Base-by-base conservation (phyloP, 768 basidiomycete species). In the Wakefieldia striispora region DNA sequence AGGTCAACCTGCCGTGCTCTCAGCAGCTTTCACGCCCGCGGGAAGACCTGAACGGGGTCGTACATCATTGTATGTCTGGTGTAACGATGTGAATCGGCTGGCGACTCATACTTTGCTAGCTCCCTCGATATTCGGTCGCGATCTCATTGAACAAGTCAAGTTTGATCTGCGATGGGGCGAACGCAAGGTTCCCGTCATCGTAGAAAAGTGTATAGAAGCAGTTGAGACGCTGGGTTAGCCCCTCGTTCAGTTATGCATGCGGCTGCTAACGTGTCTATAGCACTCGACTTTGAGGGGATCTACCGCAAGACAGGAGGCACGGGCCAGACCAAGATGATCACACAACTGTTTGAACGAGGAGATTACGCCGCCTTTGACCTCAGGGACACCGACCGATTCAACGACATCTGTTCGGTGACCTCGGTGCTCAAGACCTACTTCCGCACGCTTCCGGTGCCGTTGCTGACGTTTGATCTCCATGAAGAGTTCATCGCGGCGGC, bases 281-380 rank as follows among this genome's bases (percentile, higher is more conserved):
- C 90, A 5, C 78, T 97, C 72, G 92, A 97, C 51, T 94, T 94
- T 62, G 97, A 99, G 68, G 97, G 97, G 11, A 92, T 99, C 55
- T 99, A 99, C 69, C 91, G 97, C 55, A 99, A 99, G 73, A 92
- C 87, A 0, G 97, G 97, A 26, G 97, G 97, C 3, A 84, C 89
- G 24, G 80, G 88, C 3, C 95, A 95, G 61, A 88, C 91, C 31
- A 95, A 95, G 72, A 78, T 78, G 45, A 97, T 99, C 70, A 94
- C 91, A 0, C 90, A 95, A 55, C 75, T 95, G 21, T 99, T 99
- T 60, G 97, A 98, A 62, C 81, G 88, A 41, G 94, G 92, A 46
- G 87, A 95, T 66, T 95, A 97, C 66, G 65, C 75, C 14, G 75
- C 91, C 0, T 98, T 99, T 65, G 93, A 98, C 62, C 79, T 98